Base-by-base conservation (phyloP, 108 stramenopile species). In the Nitzschia sp. region DNA sequence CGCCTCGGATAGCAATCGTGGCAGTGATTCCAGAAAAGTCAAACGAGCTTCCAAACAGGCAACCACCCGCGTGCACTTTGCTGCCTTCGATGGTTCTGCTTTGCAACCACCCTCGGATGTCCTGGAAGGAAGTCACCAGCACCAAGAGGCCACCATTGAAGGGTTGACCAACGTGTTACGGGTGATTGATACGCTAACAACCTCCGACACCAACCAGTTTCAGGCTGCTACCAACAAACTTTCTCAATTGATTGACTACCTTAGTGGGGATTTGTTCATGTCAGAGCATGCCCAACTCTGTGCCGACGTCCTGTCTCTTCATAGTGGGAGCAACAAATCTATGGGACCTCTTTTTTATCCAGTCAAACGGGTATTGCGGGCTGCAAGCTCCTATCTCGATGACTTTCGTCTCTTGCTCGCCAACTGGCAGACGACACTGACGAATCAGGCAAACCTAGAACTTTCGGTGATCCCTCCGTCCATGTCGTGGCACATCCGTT, bases 61-160 rank as follows among this genome's bases (percentile, higher is more conserved):
- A 1, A 34, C 29, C 3, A 34, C 29, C 29, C 41, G 63, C 9
- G 73, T 75, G 8, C 73, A 75, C 41, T 75, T 75, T 63, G 48
- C 73, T 6, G 73, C 73, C 11, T 75, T 75, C 55, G 67, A 75
- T 43, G 66, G 57, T 37, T 61, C 66, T 6, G 67, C 73, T 20
- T 43, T 75, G 19, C 51, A 59, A 44, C 65, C 66, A 44, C 73
- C 73, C 6, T 60, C 65, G 0, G 73, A 75, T 53, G 73, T 75
- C 11, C 21, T 75, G 0, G 73, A 66, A 39, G 60, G 65, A 25
- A 65, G 63, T 15, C 56, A 75, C 38, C 50, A 53, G 25, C 60
- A 56, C 10, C 58, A 59, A 46, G 46, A 68, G 15, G 20, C 21
- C 19, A 43, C 64, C 29, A 61, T 75, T 0, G 7, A 46, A 26